Conservation (phyloP, 2,329 filamentous ascomycete species). For the Pseudogymnoascus sp. region DNA sequence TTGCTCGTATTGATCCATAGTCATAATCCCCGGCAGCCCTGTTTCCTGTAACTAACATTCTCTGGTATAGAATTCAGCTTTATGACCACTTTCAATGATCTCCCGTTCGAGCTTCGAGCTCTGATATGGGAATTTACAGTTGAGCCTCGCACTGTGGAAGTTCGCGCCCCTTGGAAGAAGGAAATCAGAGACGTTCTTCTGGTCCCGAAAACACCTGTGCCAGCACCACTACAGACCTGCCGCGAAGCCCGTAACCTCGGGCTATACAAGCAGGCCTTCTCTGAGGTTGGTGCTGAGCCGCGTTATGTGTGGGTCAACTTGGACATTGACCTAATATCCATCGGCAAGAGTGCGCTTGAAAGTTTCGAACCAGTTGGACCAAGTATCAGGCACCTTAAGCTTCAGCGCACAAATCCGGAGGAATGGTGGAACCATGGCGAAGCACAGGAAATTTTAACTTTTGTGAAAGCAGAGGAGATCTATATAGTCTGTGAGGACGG, state of each 20-base stretch:
- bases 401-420: not conserved
- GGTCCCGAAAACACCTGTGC: not conserved
- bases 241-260: not conserved
- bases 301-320: slow-evolving; percentile 19
- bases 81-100: slow-evolving; percentile 10
- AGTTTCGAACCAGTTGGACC: not conserved
- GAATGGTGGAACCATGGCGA: too few relatives aligned
- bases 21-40: not conserved
- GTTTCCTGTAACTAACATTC: not conserved
- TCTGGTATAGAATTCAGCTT: not conserved
- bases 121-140: slow-evolving; percentile 17
- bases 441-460: not conserved
- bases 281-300: not conserved
- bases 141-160: slow-evolving; percentile 12
- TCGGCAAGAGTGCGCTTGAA: slow-evolving; percentile 11
- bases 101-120: slow-evolving; percentile 17
- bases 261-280: not conserved
- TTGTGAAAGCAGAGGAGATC: not conserved
- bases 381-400: not conserved
- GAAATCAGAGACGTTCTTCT: not conserved
- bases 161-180: not conserved
- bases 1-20: not conserved
- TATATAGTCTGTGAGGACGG: not conserved
- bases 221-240: not conserved
- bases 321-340: slow-evolving; percentile 18